Evolutionary conservation across 305 asterid species (phyloP).

Genomic region (Fraxinus ornus): DNA sequence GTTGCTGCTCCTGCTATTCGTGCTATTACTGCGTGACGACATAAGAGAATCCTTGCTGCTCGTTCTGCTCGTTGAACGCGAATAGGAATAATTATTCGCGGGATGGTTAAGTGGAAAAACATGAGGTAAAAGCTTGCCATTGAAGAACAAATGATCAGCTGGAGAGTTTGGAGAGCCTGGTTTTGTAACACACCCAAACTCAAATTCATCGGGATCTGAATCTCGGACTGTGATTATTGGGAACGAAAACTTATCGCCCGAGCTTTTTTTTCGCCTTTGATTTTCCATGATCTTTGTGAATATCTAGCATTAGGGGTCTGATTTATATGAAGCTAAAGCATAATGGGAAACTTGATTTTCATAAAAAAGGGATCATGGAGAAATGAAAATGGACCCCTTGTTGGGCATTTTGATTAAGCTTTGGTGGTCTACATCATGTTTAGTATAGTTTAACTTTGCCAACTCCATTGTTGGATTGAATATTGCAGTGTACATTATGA

Average conservation of each 20-base stretch:
- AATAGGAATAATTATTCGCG: constrained; percentile 22
- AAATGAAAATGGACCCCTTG: constrained; percentile 47
- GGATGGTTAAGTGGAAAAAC: constrained; percentile 43
- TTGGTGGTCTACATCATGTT: constrained; percentile 41
- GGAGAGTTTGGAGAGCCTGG: constrained; percentile 61
- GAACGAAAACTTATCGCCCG: constrained; percentile 56
- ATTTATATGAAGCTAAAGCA: constrained; percentile 31
- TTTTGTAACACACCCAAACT: constrained; percentile 35
- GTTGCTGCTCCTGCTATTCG: constrained; percentile 58
- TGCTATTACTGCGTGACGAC: constrained; percentile 81
- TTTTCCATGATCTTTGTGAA: constrained; percentile 37
- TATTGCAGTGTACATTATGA: constrained; percentile 32
- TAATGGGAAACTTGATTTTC: constrained; percentile 30
- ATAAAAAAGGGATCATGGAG: constrained; percentile 20
- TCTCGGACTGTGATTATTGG: constrained; percentile 35
- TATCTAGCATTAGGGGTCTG: not conserved
- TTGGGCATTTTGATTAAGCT: constrained; percentile 34
- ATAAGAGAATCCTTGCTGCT: constrained; percentile 61
- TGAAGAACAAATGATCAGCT: constrained; percentile 70
- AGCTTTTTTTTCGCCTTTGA: constrained; percentile 24
- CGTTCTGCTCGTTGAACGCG: constrained; percentile 61
- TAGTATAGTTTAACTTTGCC: constrained; percentile 20
- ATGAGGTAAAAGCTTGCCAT: constrained; percentile 74
- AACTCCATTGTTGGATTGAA: not conserved
- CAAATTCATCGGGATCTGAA: constrained; percentile 34